A percentile compares a stretch with the other conserved stretches of the same genome.
phyloP scores from a whole-genome alignment of 164 flowering plant genomes.

The Nelumbo lutea region DNA sequence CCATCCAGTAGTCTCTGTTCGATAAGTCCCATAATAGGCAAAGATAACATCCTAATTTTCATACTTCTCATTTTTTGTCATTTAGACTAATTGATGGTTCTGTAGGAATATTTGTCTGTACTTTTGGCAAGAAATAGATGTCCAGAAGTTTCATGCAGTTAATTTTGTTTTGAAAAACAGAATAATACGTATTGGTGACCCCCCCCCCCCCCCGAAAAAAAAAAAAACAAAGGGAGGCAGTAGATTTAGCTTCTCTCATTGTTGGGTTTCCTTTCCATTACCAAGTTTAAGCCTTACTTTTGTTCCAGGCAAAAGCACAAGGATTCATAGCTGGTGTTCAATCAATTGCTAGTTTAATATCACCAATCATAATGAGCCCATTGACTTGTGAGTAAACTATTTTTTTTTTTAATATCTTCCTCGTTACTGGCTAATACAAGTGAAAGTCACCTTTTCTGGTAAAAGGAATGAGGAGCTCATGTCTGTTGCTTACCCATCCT shows the following conservation, averaged over 20 bases:
- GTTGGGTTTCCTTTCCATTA: not conserved
- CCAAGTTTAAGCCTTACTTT: too few species aligned
- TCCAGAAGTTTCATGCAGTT: not conserved
- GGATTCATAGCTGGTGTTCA: conserved; percentile 78
- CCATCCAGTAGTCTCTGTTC: not conserved
- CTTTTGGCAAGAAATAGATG: too few species aligned
- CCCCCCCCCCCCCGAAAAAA: too few species aligned
- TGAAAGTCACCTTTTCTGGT: not conserved
- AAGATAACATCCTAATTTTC: too few species aligned
- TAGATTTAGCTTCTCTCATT: not conserved
- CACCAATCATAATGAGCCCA: conserved; percentile 85
- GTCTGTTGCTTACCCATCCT: not conserved
- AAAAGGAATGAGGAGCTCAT: not conserved
- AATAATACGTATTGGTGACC: too few species aligned
- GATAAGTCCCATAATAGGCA: not conserved
- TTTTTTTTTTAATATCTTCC: not conserved
- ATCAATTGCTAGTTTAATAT: conserved; percentile 65
- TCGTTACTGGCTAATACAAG: not conserved
- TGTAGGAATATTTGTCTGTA: not conserved
- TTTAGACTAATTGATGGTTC: too few species aligned
- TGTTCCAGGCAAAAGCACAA: conserved; percentile 43
- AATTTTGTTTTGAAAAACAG: not conserved
- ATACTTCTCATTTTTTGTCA: too few species aligned
- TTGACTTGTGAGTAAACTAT: conserved; percentile 57
- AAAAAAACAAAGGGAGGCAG: too few species aligned